Conservation (phyloP, 805 yeast genomes). For the Kodamaea neixiangensis region DNA sequence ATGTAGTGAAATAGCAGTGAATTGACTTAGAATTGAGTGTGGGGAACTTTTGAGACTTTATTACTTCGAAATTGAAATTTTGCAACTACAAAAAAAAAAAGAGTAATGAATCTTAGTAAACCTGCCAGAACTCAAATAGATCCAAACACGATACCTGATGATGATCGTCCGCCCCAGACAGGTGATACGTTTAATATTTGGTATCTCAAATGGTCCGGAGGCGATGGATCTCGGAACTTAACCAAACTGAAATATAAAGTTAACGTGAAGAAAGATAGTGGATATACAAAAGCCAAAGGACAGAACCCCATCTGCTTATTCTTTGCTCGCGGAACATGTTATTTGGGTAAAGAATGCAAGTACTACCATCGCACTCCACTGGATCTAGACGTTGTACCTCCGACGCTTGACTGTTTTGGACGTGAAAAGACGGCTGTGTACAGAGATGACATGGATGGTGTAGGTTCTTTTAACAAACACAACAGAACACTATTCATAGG, state of each 20-base stretch:
- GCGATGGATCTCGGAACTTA: slow-evolving; percentile 56
- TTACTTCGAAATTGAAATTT: background rate
- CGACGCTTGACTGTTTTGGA: slow-evolving; percentile 88
- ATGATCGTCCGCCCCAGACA: slow-evolving; percentile 72
- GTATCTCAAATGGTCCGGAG: slow-evolving; percentile 86
- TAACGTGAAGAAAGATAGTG: slow-evolving; percentile 63
- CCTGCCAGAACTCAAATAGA: slow-evolving; percentile 78
- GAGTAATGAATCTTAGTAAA: slow-evolving; percentile 2
- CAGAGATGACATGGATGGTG: slow-evolving; percentile 92
- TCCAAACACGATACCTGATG: slow-evolving; percentile 54
- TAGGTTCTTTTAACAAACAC: slow-evolving; percentile 72
- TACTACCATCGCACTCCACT: slow-evolving; percentile 78
- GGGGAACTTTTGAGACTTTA: too few relatives aligned
- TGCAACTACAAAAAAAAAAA: background rate
- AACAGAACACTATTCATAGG: slow-evolving; percentile 82
- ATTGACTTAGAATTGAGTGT: too few relatives aligned
- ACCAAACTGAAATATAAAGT: slow-evolving; percentile 61
- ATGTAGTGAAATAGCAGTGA: too few relatives aligned
- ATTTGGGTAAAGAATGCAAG: slow-evolving; percentile 72
- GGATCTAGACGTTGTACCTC: slow-evolving; percentile 55
- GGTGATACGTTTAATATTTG: slow-evolving; percentile 84
- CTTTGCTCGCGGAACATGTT: slow-evolving; percentile 89
- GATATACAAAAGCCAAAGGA: slow-evolving; percentile 70
- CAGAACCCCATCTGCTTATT: slow-evolving; percentile 67
- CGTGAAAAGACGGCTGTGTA: slow-evolving; percentile 80